These are phyloP conservation scores for Aquilaria sinensis DNA, from an alignment of 345 rosid genomes.

Conservation along the genomic window DNA sequence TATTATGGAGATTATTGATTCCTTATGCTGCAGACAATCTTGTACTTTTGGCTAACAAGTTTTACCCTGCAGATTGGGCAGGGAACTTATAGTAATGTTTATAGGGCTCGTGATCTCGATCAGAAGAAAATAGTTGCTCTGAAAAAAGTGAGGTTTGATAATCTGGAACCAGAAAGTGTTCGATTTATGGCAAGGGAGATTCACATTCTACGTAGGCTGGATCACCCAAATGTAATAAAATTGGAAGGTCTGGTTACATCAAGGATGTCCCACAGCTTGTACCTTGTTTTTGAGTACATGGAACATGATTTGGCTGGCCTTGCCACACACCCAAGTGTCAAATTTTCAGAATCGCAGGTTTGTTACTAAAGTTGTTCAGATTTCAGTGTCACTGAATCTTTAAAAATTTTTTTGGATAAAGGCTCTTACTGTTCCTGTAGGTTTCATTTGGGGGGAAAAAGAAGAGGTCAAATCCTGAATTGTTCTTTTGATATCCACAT, in stretches of 20 bases:
- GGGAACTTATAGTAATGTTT: constrained; percentile 96
- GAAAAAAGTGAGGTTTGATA: constrained; percentile 96
- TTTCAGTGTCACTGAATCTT: no score
- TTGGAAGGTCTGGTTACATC: constrained; percentile 98
- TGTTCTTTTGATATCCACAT: no score
- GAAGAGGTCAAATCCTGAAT: no score
- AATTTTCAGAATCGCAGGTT: constrained; percentile 93
- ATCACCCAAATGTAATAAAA: constrained; percentile 91
- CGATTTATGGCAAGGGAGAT: constrained; percentile 99
- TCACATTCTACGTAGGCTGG: constrained; percentile 86
- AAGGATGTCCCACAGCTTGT: constrained; percentile 98
- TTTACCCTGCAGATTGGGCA: constrained; percentile 81
- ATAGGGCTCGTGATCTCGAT: constrained; percentile 93
- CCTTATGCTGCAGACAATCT: no score
- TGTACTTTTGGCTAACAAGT: no score
- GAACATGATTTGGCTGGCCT: constrained; percentile 98
- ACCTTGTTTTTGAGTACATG: constrained; percentile 98
- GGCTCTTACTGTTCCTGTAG: no score
- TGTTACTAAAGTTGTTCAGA: no score
- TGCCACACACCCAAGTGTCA: constrained; percentile 83
- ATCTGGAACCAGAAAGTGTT: constrained; percentile 92
- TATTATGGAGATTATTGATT: no score
- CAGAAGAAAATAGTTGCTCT: constrained; percentile 90
- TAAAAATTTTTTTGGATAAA: no score
- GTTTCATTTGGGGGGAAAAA: no score